Conservation (phyloP, 208 protist genomes). For the Herpetomonas muscarum region DNA sequence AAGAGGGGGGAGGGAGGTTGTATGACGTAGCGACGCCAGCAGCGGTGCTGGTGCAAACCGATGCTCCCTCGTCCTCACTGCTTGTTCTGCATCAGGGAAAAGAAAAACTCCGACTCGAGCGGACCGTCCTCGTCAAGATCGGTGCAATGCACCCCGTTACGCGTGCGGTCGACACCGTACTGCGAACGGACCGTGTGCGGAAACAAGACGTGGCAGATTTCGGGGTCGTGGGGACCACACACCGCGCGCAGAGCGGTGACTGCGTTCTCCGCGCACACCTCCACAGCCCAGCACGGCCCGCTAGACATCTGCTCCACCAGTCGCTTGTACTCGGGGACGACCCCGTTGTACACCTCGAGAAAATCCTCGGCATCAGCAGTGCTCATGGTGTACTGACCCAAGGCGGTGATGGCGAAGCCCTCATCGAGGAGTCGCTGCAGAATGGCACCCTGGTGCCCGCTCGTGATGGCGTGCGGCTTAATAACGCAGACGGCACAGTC, state of each 20-base stretch:
- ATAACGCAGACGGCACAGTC: slow-evolving; percentile 94
- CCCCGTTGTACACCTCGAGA: slow-evolving; percentile 96
- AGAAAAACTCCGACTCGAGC: slow-evolving; percentile 94
- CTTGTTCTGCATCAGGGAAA: slow-evolving; percentile 86
- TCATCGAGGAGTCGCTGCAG: slow-evolving; percentile 87
- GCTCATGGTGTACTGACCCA: slow-evolving; percentile 88
- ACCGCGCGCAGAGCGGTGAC: slow-evolving; percentile 77
- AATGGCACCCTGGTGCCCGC: slow-evolving; percentile 85
- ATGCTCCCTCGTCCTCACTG: background rate
- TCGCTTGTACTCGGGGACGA: slow-evolving; percentile 92
- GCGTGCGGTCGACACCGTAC: slow-evolving; percentile 83
- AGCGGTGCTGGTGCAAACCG: too few relatives aligned
- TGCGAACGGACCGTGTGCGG: slow-evolving; percentile 91
- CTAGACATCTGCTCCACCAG: slow-evolving; percentile 92
- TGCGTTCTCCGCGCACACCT: slow-evolving; percentile 87
- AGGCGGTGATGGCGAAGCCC: slow-evolving; percentile 90
- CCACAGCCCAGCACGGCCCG: slow-evolving; percentile 82
- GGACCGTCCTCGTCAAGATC: slow-evolving; percentile 95
- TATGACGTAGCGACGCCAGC: too few relatives aligned
- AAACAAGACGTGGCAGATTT: slow-evolving; percentile 88
- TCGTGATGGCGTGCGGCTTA: slow-evolving; percentile 94
- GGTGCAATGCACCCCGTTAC: slow-evolving; percentile 95
- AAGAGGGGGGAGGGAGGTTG: background rate
- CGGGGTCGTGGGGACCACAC: slow-evolving; percentile 89
- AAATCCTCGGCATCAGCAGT: slow-evolving; percentile 93